Evolutionary conservation across 148 eudicot genomes (phyloP), one percentile per base, ranked within the genome.

Genomic region (Chenopodium suecicum): DNA sequence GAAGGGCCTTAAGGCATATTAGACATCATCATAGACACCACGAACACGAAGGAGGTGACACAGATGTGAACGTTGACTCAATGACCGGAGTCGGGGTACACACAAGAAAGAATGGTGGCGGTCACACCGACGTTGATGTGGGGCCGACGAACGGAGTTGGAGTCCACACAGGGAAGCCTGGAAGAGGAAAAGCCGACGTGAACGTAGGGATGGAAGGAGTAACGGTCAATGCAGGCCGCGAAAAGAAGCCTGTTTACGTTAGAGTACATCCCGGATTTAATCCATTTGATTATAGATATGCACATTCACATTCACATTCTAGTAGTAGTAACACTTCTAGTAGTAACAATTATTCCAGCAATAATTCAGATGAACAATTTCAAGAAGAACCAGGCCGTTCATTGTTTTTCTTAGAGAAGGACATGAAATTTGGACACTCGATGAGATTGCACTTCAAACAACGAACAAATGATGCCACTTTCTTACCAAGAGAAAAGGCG

Each of bases 371-470:
- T 8, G 31, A 23, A 22, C 79, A 81, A 54, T 16, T 50, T 12
- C 69, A 20, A 11, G 23, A 67, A n/a, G 68, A 52, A 6, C 73
- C 79, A 41, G 63, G 29, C 17, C 48, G 76, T n/a, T 78, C 86
- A 2, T 68, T 87, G 31, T 87, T 87, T 72, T 87, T 87, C 82
- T 31, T 82, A 10, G 82, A 87, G 75, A 80, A 85, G 25, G 86
- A 87, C 34, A 83, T 87, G 70, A 77, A 41, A 5, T 27, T 47
- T 27, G 85, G 83, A 14, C 74, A 79, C 4, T 77, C 47, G 0
- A 80, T 80, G 82, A 85, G 13, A 4, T 60, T 83, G 25, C 72
- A 64, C 64, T 82, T 82, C 78, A 68, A 82, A 0, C n/a, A 60
- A 22, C 27, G 13, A 50, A 64, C 75, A 72, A 75, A 82, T 69